These are phyloP conservation scores for Talaromyces trachyspermus DNA, from an alignment of 495 filamentous ascomycete genomes.

Conservation along the genomic window DNA sequence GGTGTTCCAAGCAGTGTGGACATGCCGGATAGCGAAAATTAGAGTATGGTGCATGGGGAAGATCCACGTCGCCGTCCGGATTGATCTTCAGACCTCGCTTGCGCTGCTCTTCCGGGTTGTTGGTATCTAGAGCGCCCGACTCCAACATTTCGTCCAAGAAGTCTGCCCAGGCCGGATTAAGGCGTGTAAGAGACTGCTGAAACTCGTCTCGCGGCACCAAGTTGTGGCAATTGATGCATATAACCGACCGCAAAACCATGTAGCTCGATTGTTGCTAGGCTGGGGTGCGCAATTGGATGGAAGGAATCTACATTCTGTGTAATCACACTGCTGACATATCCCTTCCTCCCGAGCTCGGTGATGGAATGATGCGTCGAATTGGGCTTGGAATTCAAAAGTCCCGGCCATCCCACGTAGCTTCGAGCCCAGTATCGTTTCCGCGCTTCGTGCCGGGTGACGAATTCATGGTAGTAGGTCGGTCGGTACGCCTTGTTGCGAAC, in stretches of 20 bases:
- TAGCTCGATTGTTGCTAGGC: conserved; percentile 69
- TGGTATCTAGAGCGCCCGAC: conserved; percentile 66
- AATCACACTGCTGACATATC: conserved; percentile 66
- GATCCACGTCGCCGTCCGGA: conserved; percentile 89
- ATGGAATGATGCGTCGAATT: conserved; percentile 78
- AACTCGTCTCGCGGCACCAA: conserved; percentile 63
- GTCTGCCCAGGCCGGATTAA: conserved; percentile 83
- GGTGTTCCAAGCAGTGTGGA: conserved; percentile 64
- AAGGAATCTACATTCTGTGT: conserved; percentile 98
- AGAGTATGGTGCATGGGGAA: conserved; percentile 79
- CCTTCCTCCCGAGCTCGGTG: conserved; percentile 58
- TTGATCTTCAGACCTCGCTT: conserved; percentile 72
- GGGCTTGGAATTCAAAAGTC: conserved; percentile 65
- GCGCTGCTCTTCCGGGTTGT: conserved; percentile 63
- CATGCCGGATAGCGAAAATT: conserved; percentile 91
- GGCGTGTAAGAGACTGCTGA: conserved; percentile 61
- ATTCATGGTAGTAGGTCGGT: conserved; percentile 91
- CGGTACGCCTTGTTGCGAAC: conserved; percentile 80
- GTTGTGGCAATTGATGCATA: conserved; percentile 70
- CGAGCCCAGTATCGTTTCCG: conserved; percentile 94
- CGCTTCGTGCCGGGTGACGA: conserved; percentile 71
- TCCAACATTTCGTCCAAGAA: conserved; percentile 66
- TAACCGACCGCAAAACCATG: conserved; percentile 79
- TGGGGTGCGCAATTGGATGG: conserved; percentile 69
- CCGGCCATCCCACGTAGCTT: conserved; percentile 88